Base-by-base conservation (phyloP, 2,329 filamentous ascomycete species). In the Trichoderma breve region DNA sequence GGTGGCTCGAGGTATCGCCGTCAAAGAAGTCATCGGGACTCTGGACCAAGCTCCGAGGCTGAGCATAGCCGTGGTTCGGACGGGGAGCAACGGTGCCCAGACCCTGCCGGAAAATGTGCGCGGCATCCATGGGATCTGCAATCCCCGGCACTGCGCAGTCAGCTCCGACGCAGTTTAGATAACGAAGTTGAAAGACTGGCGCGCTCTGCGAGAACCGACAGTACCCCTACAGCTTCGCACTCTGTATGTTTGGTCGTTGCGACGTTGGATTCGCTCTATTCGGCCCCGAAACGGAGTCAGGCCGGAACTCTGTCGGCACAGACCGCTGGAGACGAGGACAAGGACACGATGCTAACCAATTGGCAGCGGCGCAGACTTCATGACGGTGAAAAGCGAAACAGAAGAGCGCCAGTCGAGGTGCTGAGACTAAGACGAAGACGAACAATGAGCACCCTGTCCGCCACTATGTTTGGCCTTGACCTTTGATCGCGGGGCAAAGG, bases 61-160 rank as follows among this genome's bases (percentile, higher is more conserved):
- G 77, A 68, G 77, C 76, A 53, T 64, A 73, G 79, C 81, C 74
- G 34, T 76, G 76, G 24, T 76, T 74, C 78, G 76, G 77, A 63
- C 83, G 81, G 60, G 83, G 82, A 74, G 80, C 82, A 72, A 83
- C 81, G 63, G 82, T 80, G 71, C 83, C 84, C 72, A 89, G 83
- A 77, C 87, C 88, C 79, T 88, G 88, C 75, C 87, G 87, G 77
- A 90, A 89, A 77, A 90, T 83, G 77, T 86, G 85, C 74, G 86
- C 83, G 74, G 87, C 84, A 79, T 91, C 87, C 89, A 91, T 91
- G 73, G 76, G 18, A 51, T 51, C n/a, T 66, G 78, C 47, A 73
- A 70, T 72, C 73, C 73, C 71, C 36, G 57, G 51, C 47, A 32
- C 43, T 26, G 63, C 14, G 51, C 67, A 63, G 55, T 32, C 43